Evolutionary conservation across 1,139 yeast genomes (phyloP).

Genomic region (Suhomyces bolitotheri): DNA sequence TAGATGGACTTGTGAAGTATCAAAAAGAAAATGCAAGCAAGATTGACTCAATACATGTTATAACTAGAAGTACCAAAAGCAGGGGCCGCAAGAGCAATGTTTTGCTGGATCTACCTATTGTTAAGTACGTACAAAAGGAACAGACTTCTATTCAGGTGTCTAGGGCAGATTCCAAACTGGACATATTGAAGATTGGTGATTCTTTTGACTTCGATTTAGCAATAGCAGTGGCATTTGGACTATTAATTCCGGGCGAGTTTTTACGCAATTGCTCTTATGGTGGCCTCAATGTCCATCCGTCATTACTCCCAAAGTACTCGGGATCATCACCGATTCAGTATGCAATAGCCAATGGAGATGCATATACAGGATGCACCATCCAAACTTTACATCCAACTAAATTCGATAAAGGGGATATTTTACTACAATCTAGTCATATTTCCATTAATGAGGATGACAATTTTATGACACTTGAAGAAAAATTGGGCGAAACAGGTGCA

Average conservation of each 20-base stretch:
- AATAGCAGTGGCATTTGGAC: conserved; percentile 89
- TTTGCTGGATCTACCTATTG: conserved; percentile 57
- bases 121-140: conserved; percentile 18
- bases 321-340: conserved; percentile 93
- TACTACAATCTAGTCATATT: conserved; percentile 56
- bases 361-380: conserved; percentile 76
- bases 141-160: conserved; percentile 34
- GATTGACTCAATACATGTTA: conserved; percentile 55
- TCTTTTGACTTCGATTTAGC: conserved; percentile 54
- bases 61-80: conserved; percentile 66
- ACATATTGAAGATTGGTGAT: conserved; percentile 41
- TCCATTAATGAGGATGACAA: conserved; percentile 44
- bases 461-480: conserved; percentile 40
- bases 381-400: conserved; percentile 87
- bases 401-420: conserved; percentile 77
- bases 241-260: conserved; percentile 66
- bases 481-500: conserved; percentile 63
- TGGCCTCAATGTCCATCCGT: conserved; percentile 91
- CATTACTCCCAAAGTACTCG: conserved; percentile 74
- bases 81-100: conserved; percentile 64
- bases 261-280: conserved; percentile 53
- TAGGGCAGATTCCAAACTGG: conserved; percentile 60
- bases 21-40: conserved; percentile 25
- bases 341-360: conserved; percentile 66
- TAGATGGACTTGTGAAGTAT: conserved; percentile 46